Percentiles rank a stretch among this genome's conserved stretches.
phyloP scores from a whole-genome alignment of 331 rosid genomes.

The Pyrus hybrid region DNA sequence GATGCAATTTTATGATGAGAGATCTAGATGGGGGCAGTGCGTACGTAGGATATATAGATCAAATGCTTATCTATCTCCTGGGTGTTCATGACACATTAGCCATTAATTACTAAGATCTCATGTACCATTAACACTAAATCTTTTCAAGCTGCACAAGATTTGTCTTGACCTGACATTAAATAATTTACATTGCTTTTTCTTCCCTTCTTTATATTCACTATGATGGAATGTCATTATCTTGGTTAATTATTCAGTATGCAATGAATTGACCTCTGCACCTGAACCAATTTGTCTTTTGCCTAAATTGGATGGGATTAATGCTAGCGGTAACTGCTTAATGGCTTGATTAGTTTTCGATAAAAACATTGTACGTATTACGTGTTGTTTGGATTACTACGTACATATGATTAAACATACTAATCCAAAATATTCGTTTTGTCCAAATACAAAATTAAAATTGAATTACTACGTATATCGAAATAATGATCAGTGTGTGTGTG shows the following conservation, averaged over 20 bases:
- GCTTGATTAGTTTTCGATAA: neutral
- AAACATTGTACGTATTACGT: neutral
- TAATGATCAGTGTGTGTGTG: too few relatives aligned
- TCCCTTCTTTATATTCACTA: neutral
- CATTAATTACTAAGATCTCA: neutral
- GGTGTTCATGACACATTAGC: neutral
- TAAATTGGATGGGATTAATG: neutral
- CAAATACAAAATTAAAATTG: neutral
- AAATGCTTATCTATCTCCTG: neutral
- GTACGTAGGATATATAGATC: neutral
- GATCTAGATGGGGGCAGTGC: neutral
- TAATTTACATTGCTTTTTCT: neutral
- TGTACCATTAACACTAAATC: neutral
- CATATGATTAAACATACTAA: neutral
- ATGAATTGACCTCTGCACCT: constrained; percentile 1
- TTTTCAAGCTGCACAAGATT: neutral
- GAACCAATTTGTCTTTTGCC: neutral
- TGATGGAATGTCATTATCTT: neutral
- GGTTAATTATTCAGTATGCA: neutral
- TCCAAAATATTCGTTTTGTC: neutral
- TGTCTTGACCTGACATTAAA: constrained; percentile 15
- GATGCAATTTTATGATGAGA: neutral
- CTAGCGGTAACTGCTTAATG: neutral
- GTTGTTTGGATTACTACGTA: neutral
- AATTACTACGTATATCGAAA: neutral